A percentile compares a stretch with the other conserved stretches of the same genome.
Conservation (phyloP, 768 basidiomycete species). For the Cubamyces sp. region DNA sequence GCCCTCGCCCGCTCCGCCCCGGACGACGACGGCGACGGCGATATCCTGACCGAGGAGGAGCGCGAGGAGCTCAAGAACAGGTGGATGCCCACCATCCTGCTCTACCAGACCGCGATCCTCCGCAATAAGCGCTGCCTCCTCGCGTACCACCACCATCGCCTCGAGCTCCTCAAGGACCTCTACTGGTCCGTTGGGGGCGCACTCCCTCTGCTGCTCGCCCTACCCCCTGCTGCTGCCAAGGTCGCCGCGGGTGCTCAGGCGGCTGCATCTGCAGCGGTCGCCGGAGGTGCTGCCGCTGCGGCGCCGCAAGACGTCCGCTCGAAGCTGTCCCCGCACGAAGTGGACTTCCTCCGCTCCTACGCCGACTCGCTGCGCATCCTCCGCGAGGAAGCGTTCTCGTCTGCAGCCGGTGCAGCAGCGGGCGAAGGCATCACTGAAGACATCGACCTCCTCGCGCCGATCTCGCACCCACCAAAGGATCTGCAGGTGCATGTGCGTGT, state of each 20-base stretch:
- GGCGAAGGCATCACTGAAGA: conserved; percentile 66
- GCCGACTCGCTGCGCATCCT: conserved; percentile 81
- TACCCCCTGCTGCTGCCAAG: conserved; percentile 39
- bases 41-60: conserved; percentile 28
- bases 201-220: conserved; percentile 75
- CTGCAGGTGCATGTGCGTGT: conserved; percentile 88
- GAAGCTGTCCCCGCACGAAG: conserved; percentile 78
- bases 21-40: conserved; percentile 30
- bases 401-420: conserved; percentile 7
- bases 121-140: conserved; percentile 96
- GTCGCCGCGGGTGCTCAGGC: background rate
- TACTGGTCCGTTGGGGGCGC: conserved; percentile 92
- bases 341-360: conserved; percentile 86
- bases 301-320: conserved; percentile 56
- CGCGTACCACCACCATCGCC: conserved; percentile 88
- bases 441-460: conserved; percentile 84
- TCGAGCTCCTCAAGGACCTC: conserved; percentile 81
- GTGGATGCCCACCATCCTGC: conserved; percentile 62
- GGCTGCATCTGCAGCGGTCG: background rate
- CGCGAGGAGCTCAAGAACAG: conserved; percentile 40
- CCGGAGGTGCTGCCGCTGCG: conserved; percentile 3
- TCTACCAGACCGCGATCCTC: conserved; percentile 87
- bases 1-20: conserved; percentile 35
- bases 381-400: conserved; percentile 56
- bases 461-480: conserved; percentile 85